Conservation (phyloP, 768 basidiomycete species). For the Mycena pura region DNA sequence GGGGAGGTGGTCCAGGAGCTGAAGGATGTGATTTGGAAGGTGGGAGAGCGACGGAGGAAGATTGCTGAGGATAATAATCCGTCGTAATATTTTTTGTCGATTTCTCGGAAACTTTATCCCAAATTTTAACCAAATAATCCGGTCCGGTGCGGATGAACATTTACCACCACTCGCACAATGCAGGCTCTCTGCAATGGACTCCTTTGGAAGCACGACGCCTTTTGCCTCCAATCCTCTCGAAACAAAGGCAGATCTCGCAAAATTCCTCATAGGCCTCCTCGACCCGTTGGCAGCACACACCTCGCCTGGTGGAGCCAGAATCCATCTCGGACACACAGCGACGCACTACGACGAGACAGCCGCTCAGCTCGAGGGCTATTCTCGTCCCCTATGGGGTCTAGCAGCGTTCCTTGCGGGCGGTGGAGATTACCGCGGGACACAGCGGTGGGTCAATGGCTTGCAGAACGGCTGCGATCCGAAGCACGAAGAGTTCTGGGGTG, state of each 20-base stretch:
- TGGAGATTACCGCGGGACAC: slow-evolving; percentile 59
- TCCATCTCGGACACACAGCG: slow-evolving; percentile 71
- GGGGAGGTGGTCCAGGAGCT: slow-evolving; percentile 85
- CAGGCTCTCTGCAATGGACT: slow-evolving; percentile 34
- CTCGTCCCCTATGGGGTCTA: slow-evolving; percentile 79
- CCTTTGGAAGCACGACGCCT: slow-evolving; percentile 46
- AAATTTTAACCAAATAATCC: not conserved
- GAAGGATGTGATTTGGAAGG: slow-evolving; percentile 88
- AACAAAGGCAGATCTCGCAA: slow-evolving; percentile 64
- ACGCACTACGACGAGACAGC: slow-evolving; percentile 78
- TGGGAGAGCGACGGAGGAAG: slow-evolving; percentile 70
- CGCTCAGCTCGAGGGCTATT: slow-evolving; percentile 78
- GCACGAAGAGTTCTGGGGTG: slow-evolving; percentile 76
- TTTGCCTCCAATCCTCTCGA: slow-evolving; percentile 66
- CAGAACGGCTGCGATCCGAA: slow-evolving; percentile 71
- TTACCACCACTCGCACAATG: too few species aligned
- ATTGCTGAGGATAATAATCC: slow-evolving; percentile 37
- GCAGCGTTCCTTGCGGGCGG: slow-evolving; percentile 72
- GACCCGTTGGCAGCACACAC: slow-evolving; percentile 74
- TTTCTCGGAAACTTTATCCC: too few species aligned
- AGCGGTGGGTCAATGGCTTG: slow-evolving; percentile 72
- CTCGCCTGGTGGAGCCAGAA: slow-evolving; percentile 73
- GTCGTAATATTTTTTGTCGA: not conserved
- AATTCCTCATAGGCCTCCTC: slow-evolving; percentile 63
- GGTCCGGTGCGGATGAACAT: too few species aligned